phyloP scores from a whole-genome alignment of 352 stramenopile genomes.

The Hyaloperonospora brassicae region DNA sequence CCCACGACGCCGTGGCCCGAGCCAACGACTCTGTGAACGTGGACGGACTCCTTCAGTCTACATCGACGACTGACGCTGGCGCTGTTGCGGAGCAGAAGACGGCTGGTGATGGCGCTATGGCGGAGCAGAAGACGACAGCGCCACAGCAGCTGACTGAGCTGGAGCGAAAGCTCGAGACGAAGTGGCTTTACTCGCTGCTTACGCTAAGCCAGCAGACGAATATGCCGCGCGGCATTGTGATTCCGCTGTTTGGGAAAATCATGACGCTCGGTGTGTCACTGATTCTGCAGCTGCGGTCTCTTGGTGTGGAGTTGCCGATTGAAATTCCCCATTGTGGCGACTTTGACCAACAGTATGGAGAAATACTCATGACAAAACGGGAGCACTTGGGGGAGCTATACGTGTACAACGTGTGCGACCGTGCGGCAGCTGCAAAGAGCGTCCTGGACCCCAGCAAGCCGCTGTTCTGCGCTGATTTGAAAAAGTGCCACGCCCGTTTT shows the following conservation, averaged over 20 bases:
- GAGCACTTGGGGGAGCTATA: constrained; percentile 10
- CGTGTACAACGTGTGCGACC: constrained; percentile 47
- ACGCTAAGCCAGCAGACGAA: too few species aligned
- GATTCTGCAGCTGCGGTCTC: constrained; percentile 38
- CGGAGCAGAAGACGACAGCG: too few species aligned
- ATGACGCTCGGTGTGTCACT: constrained; percentile 47
- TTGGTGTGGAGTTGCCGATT: constrained; percentile 39
- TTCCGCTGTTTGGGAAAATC: constrained; percentile 50
- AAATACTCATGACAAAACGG: constrained; percentile 16
- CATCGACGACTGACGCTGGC: too few species aligned
- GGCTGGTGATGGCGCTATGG: too few species aligned
- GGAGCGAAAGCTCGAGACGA: too few species aligned
- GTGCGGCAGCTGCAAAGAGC: constrained; percentile 17
- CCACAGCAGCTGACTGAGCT: too few species aligned
- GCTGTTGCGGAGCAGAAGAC: too few species aligned
- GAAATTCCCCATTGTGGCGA: constrained; percentile 59
- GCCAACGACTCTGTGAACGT: too few species aligned
- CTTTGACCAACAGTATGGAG: constrained; percentile 20
- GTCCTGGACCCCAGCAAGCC: constrained; percentile 11
- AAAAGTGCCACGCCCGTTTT: constrained; percentile 38
- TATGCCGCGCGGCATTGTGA: constrained; percentile 30
- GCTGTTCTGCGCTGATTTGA: constrained; percentile 38
- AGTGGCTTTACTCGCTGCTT: too few species aligned
- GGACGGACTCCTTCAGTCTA: too few species aligned
- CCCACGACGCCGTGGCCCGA: too few species aligned